Conservation (phyloP, 108 stramenopile genomes). For the Skeletonema tropicum region DNA sequence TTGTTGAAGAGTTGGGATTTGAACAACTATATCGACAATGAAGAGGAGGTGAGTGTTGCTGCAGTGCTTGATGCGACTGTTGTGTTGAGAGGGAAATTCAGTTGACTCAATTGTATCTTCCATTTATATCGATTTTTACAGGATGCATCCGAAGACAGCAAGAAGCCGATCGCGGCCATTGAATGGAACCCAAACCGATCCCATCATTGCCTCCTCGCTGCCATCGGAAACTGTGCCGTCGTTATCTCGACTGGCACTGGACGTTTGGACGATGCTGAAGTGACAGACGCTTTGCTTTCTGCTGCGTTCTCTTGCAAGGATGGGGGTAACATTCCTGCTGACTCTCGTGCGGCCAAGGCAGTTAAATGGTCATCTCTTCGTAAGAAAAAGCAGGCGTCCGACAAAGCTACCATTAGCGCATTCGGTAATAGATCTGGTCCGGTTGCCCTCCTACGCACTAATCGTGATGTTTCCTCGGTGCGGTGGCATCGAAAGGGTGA, state of each 20-base stretch:
- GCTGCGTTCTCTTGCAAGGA: conserved; percentile 47
- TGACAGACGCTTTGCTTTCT: conserved; percentile 86
- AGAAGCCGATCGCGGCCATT: conserved; percentile 65
- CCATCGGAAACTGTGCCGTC: conserved; percentile 79
- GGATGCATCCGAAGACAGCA: conserved; percentile 2
- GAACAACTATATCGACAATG: conserved; percentile 29
- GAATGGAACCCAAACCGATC: conserved; percentile 94
- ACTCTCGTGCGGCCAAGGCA: conserved; percentile 81
- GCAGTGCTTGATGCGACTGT: background rate
- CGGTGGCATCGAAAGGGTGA: conserved; percentile 98
- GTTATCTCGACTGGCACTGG: conserved; percentile 92
- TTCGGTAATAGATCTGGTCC: conserved; percentile 60
- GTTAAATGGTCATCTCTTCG: conserved; percentile 66
- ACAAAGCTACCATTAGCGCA: conserved; percentile 54
- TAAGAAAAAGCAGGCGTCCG: conserved; percentile 8
- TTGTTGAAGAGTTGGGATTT: conserved; percentile 79
- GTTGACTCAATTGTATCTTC: background rate
- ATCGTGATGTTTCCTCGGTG: conserved; percentile 66
- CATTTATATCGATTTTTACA: background rate
- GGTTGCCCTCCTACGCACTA: conserved; percentile 65
- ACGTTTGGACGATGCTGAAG: conserved; percentile 70
- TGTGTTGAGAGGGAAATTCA: background rate
- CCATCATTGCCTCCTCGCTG: conserved; percentile 87
- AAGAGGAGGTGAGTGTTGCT: conserved; percentile 38
- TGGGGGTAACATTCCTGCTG: conserved; percentile 72